Evolutionary conservation across 2,329 filamentous ascomycete species (phyloP).

Genomic region (Fusarium haematococcum): DNA sequence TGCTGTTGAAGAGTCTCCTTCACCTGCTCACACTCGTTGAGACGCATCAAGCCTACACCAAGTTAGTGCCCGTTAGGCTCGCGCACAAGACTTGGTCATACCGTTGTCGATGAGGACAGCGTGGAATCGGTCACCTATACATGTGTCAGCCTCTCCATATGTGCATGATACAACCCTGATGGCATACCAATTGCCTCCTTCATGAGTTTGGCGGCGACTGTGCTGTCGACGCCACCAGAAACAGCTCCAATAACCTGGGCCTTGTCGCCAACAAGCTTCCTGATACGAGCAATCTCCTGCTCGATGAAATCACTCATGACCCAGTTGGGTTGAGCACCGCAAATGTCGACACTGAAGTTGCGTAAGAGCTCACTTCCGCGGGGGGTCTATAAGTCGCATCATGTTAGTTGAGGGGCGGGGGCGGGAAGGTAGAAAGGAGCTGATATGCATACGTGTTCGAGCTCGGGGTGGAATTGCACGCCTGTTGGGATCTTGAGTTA

Average conservation of each 20-base stretch:
- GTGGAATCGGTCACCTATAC: slow-evolving; percentile 74
- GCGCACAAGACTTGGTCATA: not conserved
- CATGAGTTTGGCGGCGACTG: slow-evolving; percentile 88
- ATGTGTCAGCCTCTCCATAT: not conserved
- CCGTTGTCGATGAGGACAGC: slow-evolving; percentile 89
- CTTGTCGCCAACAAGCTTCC: slow-evolving; percentile 81
- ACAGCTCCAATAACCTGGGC: slow-evolving; percentile 68
- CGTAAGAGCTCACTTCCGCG: slow-evolving; percentile 76
- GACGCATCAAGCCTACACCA: slow-evolving; percentile 71
- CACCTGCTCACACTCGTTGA: slow-evolving; percentile 85
- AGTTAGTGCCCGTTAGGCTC: not conserved
- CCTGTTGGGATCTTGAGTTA: slow-evolving; percentile 49
- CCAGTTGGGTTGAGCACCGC: slow-evolving; percentile 82
- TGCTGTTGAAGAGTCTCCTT: slow-evolving; percentile 81
- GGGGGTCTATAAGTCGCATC: slow-evolving; percentile 64
- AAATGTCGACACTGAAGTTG: slow-evolving; percentile 90
- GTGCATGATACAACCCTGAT: not conserved
- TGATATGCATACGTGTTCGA: slow-evolving; percentile 53
- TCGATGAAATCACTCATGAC: slow-evolving; percentile 86
- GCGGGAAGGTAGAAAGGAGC: slow-evolving; percentile 40
- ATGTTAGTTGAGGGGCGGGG: not conserved
- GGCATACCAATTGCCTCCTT: slow-evolving; percentile 73
- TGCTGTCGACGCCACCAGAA: slow-evolving; percentile 56
- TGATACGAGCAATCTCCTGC: slow-evolving; percentile 83
- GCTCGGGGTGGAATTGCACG: slow-evolving; percentile 91